These are phyloP conservation scores for Termitomyces bulborhizus DNA, from an alignment of 768 basidiomycete genomes.

Conservation along the genomic window DNA sequence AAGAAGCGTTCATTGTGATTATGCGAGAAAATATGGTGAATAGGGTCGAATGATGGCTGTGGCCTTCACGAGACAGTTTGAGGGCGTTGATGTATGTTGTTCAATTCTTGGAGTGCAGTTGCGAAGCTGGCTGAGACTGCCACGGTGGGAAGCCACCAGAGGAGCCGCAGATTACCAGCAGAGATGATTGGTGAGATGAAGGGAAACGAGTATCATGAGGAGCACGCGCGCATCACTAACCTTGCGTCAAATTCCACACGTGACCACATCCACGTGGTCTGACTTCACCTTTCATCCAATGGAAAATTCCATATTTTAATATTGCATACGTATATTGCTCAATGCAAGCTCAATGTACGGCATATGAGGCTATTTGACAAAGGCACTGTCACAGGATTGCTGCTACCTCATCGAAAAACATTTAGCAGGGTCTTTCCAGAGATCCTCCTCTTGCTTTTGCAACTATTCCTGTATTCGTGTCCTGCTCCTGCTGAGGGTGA, in stretches of 20 bases:
- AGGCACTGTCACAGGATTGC: background rate
- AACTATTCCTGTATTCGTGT: conserved; percentile 6
- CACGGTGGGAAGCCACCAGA: background rate
- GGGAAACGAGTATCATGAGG: background rate
- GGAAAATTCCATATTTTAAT: background rate
- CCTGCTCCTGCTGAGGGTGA: background rate
- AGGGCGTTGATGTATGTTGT: background rate
- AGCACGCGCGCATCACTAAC: background rate
- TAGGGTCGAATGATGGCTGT: background rate
- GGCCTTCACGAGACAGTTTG: background rate
- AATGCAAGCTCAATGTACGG: background rate
- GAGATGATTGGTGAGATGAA: conserved; percentile 7
- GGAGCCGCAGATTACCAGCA: conserved; percentile 1
- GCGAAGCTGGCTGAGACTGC: background rate
- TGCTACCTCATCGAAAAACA: conserved; percentile 2
- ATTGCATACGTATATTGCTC: background rate
- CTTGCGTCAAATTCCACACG: background rate
- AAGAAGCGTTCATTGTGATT: background rate
- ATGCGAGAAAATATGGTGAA: background rate
- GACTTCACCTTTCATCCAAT: background rate
- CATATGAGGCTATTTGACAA: background rate
- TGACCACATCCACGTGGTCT: background rate
- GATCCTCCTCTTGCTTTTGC: conserved; percentile 1
- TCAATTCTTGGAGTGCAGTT: background rate
- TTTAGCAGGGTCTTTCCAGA: conserved; percentile 2